Percentiles rank a stretch among this genome's conserved stretches.
These are phyloP conservation scores for Penicillium decumbens DNA, from an alignment of 2,329 filamentous ascomycete species.

Conservation along the genomic window DNA sequence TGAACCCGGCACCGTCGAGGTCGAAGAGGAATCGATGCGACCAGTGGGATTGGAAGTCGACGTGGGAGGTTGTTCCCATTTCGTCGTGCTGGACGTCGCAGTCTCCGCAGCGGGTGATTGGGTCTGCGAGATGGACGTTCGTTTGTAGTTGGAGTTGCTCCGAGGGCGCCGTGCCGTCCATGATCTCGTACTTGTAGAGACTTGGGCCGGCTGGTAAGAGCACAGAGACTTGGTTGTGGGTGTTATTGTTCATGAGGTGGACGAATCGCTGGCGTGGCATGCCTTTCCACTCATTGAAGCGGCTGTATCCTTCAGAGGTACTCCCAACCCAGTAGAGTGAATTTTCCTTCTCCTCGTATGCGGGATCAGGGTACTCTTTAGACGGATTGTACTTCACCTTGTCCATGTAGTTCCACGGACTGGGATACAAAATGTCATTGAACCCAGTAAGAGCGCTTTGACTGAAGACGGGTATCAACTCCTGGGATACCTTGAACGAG, in stretches of 20 bases:
- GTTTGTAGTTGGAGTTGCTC: slow-evolving; percentile 52
- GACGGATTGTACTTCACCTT: slow-evolving; percentile 52
- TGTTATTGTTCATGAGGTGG: slow-evolving; percentile 62
- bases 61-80: slow-evolving; percentile 45
- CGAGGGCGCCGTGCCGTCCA: slow-evolving; percentile 37
- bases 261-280: slow-evolving; percentile 67
- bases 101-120: slow-evolving; percentile 55
- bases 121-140: slow-evolving; percentile 57
- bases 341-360: slow-evolving; percentile 60
- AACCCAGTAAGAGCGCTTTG: slow-evolving; percentile 68
- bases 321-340: slow-evolving; percentile 71
- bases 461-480: slow-evolving; percentile 70
- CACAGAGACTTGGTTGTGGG: slow-evolving; percentile 48
- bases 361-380: slow-evolving; percentile 48
- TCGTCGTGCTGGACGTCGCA: slow-evolving; percentile 52
- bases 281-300: slow-evolving; percentile 57
- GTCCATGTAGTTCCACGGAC: slow-evolving; percentile 58
- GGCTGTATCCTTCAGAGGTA: slow-evolving; percentile 54
- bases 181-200: slow-evolving; percentile 54
- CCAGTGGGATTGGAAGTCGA: slow-evolving; percentile 57
- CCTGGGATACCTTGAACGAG: slow-evolving; percentile 56
- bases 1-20: slow-evolving; percentile 64
- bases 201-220: slow-evolving; percentile 49
- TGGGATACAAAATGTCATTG: slow-evolving; percentile 71
- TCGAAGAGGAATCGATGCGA: slow-evolving; percentile 67